Conservation (phyloP, 2,329 filamentous ascomycete genomes). For the Cadophora sp. region DNA sequence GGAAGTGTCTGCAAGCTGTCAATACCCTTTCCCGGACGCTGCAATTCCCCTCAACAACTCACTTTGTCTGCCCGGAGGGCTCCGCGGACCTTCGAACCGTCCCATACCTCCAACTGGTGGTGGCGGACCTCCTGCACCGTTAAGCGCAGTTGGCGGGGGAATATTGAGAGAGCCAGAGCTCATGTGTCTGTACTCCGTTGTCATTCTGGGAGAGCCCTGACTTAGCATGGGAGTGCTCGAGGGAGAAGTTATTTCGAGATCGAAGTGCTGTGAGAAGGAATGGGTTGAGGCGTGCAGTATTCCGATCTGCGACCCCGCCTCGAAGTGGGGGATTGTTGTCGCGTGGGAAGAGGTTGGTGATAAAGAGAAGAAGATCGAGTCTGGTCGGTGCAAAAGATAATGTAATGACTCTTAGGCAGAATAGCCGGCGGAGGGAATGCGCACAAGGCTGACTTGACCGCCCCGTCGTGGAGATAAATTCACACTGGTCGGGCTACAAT, state of each 20-base stretch:
- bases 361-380: slow-evolving; percentile 8
- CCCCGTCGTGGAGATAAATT: background rate
- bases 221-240: slow-evolving; percentile 29
- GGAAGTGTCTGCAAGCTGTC: slow-evolving; percentile 73
- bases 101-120: slow-evolving; percentile 53
- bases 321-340: slow-evolving; percentile 36
- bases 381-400: slow-evolving; percentile 2
- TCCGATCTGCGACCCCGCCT: slow-evolving; percentile 35
- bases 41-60: slow-evolving; percentile 37
- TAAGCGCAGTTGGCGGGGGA: slow-evolving; percentile 35
- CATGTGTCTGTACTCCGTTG: slow-evolving; percentile 60
- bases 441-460: slow-evolving; percentile 9
- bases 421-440: slow-evolving; percentile 6
- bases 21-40: slow-evolving; percentile 17
- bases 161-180: slow-evolving; percentile 57
- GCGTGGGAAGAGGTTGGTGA: slow-evolving; percentile 23
- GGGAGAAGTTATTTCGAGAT: slow-evolving; percentile 7
- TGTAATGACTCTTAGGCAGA: slow-evolving; percentile 3
- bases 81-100: slow-evolving; percentile 65
- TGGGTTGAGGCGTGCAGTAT: slow-evolving; percentile 13
- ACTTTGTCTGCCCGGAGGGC: slow-evolving; percentile 63
- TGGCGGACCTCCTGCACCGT: slow-evolving; percentile 44
- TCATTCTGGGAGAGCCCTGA: slow-evolving; percentile 35
- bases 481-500: background rate
- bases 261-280: slow-evolving; percentile 17